phyloP scores from a whole-genome alignment of 2,329 filamentous ascomycete species.

The Apiospora pterosperma region DNA sequence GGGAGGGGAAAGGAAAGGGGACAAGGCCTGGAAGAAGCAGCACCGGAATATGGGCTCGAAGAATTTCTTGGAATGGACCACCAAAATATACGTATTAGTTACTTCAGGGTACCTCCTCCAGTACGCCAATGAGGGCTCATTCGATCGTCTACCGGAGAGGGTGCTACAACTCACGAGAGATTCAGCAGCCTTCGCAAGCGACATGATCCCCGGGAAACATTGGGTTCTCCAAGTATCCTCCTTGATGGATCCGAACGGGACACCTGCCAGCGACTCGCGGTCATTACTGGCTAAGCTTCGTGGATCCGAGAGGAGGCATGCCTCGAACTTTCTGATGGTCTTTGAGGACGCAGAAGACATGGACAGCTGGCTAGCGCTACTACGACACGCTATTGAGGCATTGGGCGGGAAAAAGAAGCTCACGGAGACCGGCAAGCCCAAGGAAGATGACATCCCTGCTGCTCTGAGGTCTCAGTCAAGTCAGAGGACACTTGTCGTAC shows the following conservation, averaged over 20 bases:
- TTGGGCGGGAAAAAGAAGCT: slow-evolving; percentile 64
- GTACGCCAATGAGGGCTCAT: slow-evolving; percentile 67
- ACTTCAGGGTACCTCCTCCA: slow-evolving; percentile 72
- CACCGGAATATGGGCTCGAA: slow-evolving; percentile 38
- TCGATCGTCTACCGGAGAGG: slow-evolving; percentile 71
- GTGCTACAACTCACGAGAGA: slow-evolving; percentile 68
- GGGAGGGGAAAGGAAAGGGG: slow-evolving; percentile 30
- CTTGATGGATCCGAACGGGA: slow-evolving; percentile 56
- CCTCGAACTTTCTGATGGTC: slow-evolving; percentile 66
- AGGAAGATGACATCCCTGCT: slow-evolving; percentile 33
- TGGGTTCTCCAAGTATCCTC: slow-evolving; percentile 78
- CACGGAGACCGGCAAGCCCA: slow-evolving; percentile 56
- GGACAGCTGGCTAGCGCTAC: slow-evolving; percentile 68
- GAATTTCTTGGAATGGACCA: slow-evolving; percentile 60
- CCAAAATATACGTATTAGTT: slow-evolving; percentile 70
- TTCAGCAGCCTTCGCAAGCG: slow-evolving; percentile 76
- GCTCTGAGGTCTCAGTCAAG: slow-evolving; percentile 37
- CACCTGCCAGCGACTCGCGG: slow-evolving; percentile 45
- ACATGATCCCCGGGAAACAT: slow-evolving; percentile 74
- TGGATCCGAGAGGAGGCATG: slow-evolving; percentile 51
- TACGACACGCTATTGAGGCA: slow-evolving; percentile 68
- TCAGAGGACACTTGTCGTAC: slow-evolving; percentile 44
- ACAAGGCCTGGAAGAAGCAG: slow-evolving; percentile 44
- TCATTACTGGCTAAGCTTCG: slow-evolving; percentile 65
- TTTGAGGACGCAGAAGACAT: slow-evolving; percentile 71